Base-by-base conservation (phyloP, 768 basidiomycete species). In the Boletellus ananas region DNA sequence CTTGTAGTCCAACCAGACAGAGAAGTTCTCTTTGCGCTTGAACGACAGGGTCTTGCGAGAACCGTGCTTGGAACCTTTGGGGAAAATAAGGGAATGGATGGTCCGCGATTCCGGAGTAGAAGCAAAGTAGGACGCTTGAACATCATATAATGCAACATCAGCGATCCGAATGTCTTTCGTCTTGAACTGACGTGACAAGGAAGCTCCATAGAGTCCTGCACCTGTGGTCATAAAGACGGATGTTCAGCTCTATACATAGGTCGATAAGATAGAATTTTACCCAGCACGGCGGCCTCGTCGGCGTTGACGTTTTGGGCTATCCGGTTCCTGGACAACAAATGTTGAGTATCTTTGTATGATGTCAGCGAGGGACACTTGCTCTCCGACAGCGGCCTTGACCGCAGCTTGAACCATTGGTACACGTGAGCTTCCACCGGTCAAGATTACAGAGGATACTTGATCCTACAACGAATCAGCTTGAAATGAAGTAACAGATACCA, bases 301-400 rank as follows among this genome's bases (percentile, higher is more conserved):
- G 95, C 87, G 65, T 99, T 98, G 53, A 99, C 90, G 58, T 97
- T 98, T 62, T 86, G 77, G 6, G 95, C 91, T 50, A 98, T 87
- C 69, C 90, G 91, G 45, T 85, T 80, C 41, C 84, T 87, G 45
- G 14, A 46, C 14, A 14, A 50, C 21, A 40, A 18, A 39, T 18
- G 42, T 51, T 44, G 49, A 54, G 13, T 4, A 10, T 17, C 17
- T 21, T 18, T 1, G 38, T 4, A 23, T 39, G 29, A 2, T n/a
- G 16, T 23, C 33, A 18, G 17, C 10, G 8, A 17, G 27, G 11
- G 6, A 4, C 14, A 78, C 87, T 53, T 66, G 86, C 80, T 87
- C 84, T 64, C 92, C 92, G 47, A 94, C 87, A 25, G 83, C 77
- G 5, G 75, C 74, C 60, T 80, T 84, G 49, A 99, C 74, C 9